Evolutionary conservation across 345 rosid genomes (phyloP), one percentile per base, ranked within the genome.

Genomic region (Raphanus sativus): DNA sequence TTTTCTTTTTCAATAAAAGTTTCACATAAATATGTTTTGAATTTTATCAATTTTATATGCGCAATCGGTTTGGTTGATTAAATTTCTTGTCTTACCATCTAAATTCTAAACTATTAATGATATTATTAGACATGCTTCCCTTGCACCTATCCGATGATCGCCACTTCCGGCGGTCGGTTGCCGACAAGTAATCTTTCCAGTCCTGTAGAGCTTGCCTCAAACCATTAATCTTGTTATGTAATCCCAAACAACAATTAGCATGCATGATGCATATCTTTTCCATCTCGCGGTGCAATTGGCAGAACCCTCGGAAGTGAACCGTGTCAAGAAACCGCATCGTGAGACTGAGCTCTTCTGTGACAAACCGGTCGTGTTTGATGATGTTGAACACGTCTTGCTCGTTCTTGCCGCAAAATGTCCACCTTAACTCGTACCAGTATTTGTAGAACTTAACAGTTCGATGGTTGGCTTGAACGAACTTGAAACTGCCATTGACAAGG

Each of bases 241-340:
- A 16, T 40, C 70, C 56, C 34, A 6, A 0, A 66, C 70, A 40
- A 42, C 56, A 66, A 25, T 42, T 66, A 10, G 69, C 69, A 24
- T 65, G 70, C 70, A 66, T 66, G 8, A 11, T 66, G 30, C 70
- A 66, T 12, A 40, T 5, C 12, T 24, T 12, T 1, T 40, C 13
- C 69, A 65, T 65, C 21, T 65, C 55, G 42, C 32, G 6, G 70
- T 16, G 28, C 70, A 66, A 11, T 65, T 65, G 55, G 55, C 56
- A 66, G 33, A 66, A 66, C 26, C 70, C 70, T 66, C 70, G 33
- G 56, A 66, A 66, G 56, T 40, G 40, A 38, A 65, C 16, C 48
- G 56, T 66, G 56, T 25, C 21, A 52, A 66, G 56, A 40, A 66
- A 66, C 21, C 8, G 48, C 6, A 66, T 40, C 16, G 33, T 6